Evolutionary conservation across 2,329 filamentous ascomycete species (phyloP), one percentile per base, ranked within the genome.

Genomic region (Aspergillus neotritici): DNA sequence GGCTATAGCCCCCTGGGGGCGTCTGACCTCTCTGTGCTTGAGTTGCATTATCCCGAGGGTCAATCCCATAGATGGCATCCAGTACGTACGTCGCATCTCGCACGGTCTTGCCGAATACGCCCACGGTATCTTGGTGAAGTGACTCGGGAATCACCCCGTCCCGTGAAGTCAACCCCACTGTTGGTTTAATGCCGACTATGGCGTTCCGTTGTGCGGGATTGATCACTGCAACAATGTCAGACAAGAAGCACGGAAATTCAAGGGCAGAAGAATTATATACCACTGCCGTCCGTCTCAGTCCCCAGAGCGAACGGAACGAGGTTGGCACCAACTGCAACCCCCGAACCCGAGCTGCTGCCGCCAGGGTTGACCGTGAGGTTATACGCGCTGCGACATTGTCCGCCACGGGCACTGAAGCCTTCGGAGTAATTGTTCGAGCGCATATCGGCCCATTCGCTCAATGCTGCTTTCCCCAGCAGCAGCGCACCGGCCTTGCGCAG

Each of bases 361-460:
- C 83, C 83, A 0, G 85, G 83, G 54, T 79, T 83, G 5, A 78
- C 66, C 0, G 80, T 82, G 13, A 86, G 64, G 56, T 88, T 86
- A 56, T 87, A 88, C 0, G 84, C 72, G 53, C 73, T 82, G 36
- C 80, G 70, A 37, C 72, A 72, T 62, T 87, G 83, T 0, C 82
- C 83, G 15, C 82, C 82, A 5, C 82, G 71, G 4, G 68, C 75
- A 32, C 78, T 82, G 57, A 81, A 87, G 2, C 83, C 84, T 60
- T 84, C 81, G 0, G 79, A 83, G 49, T 85, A 84, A 54, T 79
- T 75, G 53, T 74, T 83, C 50, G 72, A 77, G 30, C 84, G 74
- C 80, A 86, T 85, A 46, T 82, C 78, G 0, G 85, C 84, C 84
- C 84, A 89, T 60, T 90, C 85, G 49, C 77, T 82, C 41, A 89